Evolutionary conservation across 2,329 filamentous ascomycete species (phyloP).

Genomic region (Amphichorda felina): DNA sequence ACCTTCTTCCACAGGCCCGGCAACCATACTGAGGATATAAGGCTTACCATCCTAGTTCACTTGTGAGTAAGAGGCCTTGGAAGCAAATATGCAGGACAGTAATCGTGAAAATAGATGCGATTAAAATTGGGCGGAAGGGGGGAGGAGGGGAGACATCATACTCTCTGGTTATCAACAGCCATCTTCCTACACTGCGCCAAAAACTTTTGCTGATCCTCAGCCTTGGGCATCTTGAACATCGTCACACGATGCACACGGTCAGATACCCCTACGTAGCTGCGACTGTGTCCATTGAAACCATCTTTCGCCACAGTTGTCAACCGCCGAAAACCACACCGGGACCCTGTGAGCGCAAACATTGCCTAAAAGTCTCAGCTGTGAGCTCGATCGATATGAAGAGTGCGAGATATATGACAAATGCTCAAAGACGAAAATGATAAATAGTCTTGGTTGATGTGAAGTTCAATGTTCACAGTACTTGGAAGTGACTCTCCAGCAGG

Average conservation of each 20-base stretch:
- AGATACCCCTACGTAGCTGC: slow-evolving; percentile 19
- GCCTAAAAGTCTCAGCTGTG: too few species aligned
- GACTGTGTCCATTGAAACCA: neutral
- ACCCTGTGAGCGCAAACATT: too few species aligned
- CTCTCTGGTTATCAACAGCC: slow-evolving; percentile 26
- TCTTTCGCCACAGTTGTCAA: neutral
- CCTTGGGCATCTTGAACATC: slow-evolving; percentile 39
- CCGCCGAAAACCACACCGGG: too few species aligned
- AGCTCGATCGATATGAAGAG: too few species aligned
- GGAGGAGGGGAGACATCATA: slow-evolving; percentile 15
- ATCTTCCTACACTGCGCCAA: slow-evolving; percentile 31
- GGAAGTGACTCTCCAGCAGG: too few species aligned
- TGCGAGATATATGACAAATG: too few species aligned
- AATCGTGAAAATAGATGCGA: neutral
- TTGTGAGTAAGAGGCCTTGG: neutral
- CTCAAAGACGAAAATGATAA: too few species aligned
- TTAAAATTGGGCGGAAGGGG: neutral
- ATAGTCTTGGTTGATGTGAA: too few species aligned
- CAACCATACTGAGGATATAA: slow-evolving; percentile 50
- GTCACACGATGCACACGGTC: slow-evolving; percentile 34
- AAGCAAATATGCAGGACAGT: neutral
- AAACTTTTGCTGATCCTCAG: slow-evolving; percentile 29
- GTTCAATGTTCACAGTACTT: too few species aligned
- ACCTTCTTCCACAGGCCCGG: slow-evolving; percentile 41
- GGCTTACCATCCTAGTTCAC: slow-evolving; percentile 51